These are phyloP conservation scores for Sicyos baderoa DNA, from an alignment of 306 rosid genomes.

Conservation along the genomic window DNA sequence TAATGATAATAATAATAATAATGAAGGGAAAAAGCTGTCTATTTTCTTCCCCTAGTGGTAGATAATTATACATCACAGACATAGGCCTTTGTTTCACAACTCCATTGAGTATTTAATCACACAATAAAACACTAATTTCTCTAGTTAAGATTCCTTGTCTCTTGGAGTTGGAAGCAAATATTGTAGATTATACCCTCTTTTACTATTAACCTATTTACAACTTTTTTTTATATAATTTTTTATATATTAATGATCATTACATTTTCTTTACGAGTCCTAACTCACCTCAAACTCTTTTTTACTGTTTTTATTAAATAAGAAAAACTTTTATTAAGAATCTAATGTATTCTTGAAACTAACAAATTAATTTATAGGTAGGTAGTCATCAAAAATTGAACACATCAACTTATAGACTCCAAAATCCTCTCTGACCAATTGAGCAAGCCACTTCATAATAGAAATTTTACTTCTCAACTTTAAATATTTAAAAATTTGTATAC, in stretches of 20 bases:
- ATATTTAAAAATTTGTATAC: no score
- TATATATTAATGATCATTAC: no score
- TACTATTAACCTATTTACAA: background rate
- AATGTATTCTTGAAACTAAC: no score
- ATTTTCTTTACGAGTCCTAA: background rate
- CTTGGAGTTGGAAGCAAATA: background rate
- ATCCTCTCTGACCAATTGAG: no score
- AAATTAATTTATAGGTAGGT: no score
- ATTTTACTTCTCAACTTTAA: no score
- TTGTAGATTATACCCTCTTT: background rate
- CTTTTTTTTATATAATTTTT: background rate
- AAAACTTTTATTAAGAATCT: background rate
- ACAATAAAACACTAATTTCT: background rate
- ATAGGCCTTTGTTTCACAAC: background rate
- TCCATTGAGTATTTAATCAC: background rate
- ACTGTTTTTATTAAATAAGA: no score
- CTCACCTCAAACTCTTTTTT: background rate
- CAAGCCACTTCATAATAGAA: no score
- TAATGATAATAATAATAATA: no score
- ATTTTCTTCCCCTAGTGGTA: background rate
- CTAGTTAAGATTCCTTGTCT: background rate
- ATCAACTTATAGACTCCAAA: no score
- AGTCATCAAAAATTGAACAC: no score
- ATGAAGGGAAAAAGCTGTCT: background rate
- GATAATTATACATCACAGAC: background rate